Percentiles rank a stretch among this genome's conserved stretches.
Conservation (phyloP, 169 alveolate genomes). For the Theileria equi region DNA sequence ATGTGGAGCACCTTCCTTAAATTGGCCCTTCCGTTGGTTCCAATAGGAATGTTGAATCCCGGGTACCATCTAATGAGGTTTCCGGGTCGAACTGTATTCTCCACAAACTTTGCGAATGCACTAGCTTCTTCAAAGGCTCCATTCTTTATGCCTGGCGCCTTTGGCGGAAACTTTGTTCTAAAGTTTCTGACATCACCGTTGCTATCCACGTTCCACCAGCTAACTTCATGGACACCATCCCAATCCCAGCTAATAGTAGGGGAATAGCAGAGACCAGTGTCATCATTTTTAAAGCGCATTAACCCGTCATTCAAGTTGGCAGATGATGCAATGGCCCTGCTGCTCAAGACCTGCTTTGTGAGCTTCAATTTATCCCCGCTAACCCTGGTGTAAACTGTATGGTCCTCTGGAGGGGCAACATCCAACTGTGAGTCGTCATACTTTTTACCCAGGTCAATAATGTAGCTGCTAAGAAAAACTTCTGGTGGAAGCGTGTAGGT, state of each 20-base stretch:
- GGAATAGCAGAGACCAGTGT: conserved; percentile 20
- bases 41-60: conserved; percentile 76
- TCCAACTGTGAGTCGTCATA: conserved; percentile 16
- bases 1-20: conserved; percentile 72
- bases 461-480: background rate
- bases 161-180: conserved; percentile 7
- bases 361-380: conserved; percentile 3
- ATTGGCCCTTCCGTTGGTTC: conserved; percentile 71
- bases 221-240: conserved; percentile 36
- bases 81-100: conserved; percentile 54
- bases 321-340: conserved; percentile 33
- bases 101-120: conserved; percentile 43
- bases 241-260: conserved; percentile 46
- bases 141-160: conserved; percentile 18
- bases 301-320: conserved; percentile 42
- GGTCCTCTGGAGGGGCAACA: background rate
- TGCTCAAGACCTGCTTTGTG: conserved; percentile 9
- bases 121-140: conserved; percentile 50
- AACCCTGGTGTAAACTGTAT: conserved; percentile 8
- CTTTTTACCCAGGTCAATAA: conserved; percentile 12
- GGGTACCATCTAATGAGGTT: conserved; percentile 73
- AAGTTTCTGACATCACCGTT: conserved; percentile 5
- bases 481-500: no score
- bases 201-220: conserved; percentile 51
- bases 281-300: conserved; percentile 17